phyloP scores from a whole-genome alignment of 2,329 filamentous ascomycete species.

The Zasmidium angulare region DNA sequence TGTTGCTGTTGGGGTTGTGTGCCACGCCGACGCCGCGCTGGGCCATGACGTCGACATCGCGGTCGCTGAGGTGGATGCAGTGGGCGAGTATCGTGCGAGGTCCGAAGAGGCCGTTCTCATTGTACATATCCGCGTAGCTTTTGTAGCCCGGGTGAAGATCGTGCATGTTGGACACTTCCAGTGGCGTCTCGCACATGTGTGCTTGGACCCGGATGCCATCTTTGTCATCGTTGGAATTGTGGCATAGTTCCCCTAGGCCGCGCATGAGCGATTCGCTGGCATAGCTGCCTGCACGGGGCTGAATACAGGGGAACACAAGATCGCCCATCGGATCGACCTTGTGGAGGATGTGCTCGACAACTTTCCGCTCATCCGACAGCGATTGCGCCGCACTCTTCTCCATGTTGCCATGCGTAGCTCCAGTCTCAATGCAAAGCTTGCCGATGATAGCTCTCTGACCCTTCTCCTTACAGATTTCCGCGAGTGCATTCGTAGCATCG shows the following conservation, averaged over 20 bases:
- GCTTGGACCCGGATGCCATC: conserved; percentile 26
- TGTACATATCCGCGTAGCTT: conserved; percentile 62
- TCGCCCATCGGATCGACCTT: conserved; percentile 18
- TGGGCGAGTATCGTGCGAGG: conserved; percentile 63
- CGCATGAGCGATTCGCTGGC: conserved; percentile 56
- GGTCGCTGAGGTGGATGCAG: conserved; percentile 61
- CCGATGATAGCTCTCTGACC: conserved; percentile 63
- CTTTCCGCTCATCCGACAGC: conserved; percentile 25
- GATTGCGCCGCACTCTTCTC: conserved; percentile 26
- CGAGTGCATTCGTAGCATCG: conserved; percentile 58
- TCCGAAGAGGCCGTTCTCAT: conserved; percentile 55
- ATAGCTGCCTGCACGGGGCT: conserved; percentile 58
- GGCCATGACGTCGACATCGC: conserved; percentile 53
- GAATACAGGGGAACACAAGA: conserved; percentile 34
- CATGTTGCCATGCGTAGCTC: conserved; percentile 37
- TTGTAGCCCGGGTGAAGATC: conserved; percentile 57
- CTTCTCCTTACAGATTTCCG: conserved; percentile 52
- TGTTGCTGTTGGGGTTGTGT: conserved; percentile 65
- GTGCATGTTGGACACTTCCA: conserved; percentile 56
- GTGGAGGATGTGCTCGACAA: conserved; percentile 29
- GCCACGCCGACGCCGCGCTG: conserved; percentile 58
- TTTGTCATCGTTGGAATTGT: conserved; percentile 43
- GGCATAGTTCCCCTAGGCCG: conserved; percentile 57
- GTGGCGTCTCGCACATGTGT: conserved; percentile 65
- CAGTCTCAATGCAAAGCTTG: conserved; percentile 62